Evolutionary conservation across 768 basidiomycete species (phyloP).

Genomic region (Cystobasidium tubakii): DNA sequence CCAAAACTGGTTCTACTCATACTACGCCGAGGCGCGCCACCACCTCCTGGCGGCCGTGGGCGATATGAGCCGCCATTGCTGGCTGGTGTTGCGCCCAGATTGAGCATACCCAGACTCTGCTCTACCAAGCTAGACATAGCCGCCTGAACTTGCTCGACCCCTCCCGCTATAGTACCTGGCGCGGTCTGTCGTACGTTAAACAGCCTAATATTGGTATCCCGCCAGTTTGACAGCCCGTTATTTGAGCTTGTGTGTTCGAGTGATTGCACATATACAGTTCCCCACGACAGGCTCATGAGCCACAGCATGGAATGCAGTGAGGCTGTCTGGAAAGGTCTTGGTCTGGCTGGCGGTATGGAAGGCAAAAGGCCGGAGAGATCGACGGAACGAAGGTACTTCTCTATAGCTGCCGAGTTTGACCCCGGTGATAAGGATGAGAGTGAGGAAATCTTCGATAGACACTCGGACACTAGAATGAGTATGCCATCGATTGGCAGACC

Average conservation of each 20-base stretch:
- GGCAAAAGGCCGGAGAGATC: slow-evolving; percentile 70
- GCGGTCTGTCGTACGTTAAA: slow-evolving; percentile 10
- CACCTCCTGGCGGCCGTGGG: not conserved
- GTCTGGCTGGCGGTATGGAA: slow-evolving; percentile 57
- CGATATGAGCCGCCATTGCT: not conserved
- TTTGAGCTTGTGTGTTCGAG: slow-evolving; percentile 4
- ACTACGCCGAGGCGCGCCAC: not conserved
- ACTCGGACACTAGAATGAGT: slow-evolving; percentile 78
- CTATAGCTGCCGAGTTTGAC: slow-evolving; percentile 64
- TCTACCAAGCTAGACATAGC: slow-evolving; percentile 18
- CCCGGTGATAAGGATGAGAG: slow-evolving; percentile 61
- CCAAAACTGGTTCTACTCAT: slow-evolving; percentile 3
- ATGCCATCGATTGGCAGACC: slow-evolving; percentile 85
- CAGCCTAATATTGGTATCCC: slow-evolving; percentile 21
- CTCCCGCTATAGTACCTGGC: not conserved
- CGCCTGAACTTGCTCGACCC: slow-evolving; percentile 14
- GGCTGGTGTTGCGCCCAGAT: not conserved
- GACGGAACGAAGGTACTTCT: slow-evolving; percentile 63
- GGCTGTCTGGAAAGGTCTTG: slow-evolving; percentile 68
- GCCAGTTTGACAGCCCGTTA: slow-evolving; percentile 14
- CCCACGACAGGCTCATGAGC: slow-evolving; percentile 91
- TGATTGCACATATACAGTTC: slow-evolving; percentile 71
- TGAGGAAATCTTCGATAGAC: slow-evolving; percentile 76
- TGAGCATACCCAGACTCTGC: slow-evolving; percentile 27
- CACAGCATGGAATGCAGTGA: slow-evolving; percentile 54